Conservation (phyloP, 2,329 filamentous ascomycete genomes). For the Pestalotiopsis sp. region DNA sequence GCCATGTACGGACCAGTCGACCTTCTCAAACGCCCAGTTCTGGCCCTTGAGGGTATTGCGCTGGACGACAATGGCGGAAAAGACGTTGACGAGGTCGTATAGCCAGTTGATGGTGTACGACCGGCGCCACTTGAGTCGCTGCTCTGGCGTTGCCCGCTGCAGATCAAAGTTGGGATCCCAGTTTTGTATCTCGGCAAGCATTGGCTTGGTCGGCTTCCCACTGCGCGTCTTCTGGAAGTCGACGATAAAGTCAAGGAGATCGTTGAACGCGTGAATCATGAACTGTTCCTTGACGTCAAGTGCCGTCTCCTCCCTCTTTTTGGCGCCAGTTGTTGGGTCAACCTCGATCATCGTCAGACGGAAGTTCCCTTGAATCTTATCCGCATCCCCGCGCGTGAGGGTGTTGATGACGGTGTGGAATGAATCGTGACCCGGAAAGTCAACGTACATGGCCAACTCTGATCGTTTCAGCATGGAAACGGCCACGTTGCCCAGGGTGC, state of each 20-base stretch:
- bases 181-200: constrained; percentile 13
- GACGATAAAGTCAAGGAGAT: not conserved
- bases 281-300: not conserved
- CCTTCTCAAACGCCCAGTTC: not conserved
- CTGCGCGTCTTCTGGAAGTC: not conserved
- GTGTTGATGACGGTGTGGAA: constrained; percentile 44
- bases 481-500: constrained; percentile 42
- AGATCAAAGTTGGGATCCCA: constrained; percentile 47
- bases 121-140: constrained; percentile 48
- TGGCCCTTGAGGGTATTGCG: constrained; percentile 37
- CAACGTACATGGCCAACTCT: constrained; percentile 40
- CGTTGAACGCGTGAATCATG: not conserved
- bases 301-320: not conserved
- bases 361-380: constrained; percentile 12
- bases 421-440: constrained; percentile 47
- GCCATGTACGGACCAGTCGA: not conserved
- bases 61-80: constrained; percentile 41
- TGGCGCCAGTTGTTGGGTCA: no score
- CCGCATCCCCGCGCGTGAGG: constrained; percentile 39
- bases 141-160: constrained; percentile 34
- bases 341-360: not conserved
- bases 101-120: constrained; percentile 54
- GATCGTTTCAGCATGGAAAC: constrained; percentile 42
- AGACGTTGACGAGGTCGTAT: constrained; percentile 52
- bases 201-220: not conserved